Percentiles rank a stretch among this genome's conserved stretches.
Evolutionary conservation across 2,329 filamentous ascomycete genomes (phyloP).

Genomic region (Cladosporium velox): DNA sequence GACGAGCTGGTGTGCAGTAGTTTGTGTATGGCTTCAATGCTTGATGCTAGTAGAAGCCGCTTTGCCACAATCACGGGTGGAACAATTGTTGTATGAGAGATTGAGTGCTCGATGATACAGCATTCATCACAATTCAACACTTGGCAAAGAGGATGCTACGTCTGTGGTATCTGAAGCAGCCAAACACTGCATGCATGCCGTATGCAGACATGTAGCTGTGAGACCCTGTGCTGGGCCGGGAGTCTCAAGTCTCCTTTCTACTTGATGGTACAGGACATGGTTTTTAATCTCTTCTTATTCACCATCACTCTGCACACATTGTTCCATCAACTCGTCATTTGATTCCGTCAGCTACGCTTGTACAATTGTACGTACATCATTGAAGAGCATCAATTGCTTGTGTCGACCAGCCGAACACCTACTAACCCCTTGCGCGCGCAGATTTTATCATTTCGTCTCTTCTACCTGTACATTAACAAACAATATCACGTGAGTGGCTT

Average conservation of each 20-base stretch:
- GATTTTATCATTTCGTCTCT: background rate
- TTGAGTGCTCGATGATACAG: background rate
- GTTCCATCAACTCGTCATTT: constrained; percentile 1
- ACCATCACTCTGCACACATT: background rate
- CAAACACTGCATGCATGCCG: too few relatives aligned
- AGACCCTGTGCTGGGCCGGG: background rate
- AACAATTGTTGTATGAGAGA: background rate
- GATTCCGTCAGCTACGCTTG: constrained; percentile 1
- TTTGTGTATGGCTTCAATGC: background rate
- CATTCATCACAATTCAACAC: background rate
- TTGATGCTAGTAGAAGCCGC: background rate
- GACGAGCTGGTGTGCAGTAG: background rate
- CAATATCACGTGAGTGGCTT: constrained; percentile 7
- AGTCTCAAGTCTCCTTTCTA: background rate
- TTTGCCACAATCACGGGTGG: background rate
- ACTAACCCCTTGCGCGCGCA: constrained; percentile 14
- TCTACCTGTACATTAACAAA: background rate
- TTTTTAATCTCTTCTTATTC: background rate
- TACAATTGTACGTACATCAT: constrained; percentile 8
- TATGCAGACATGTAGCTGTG: background rate
- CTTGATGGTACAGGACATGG: background rate
- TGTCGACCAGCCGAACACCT: background rate
- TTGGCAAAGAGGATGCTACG: background rate
- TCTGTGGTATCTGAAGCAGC: background rate
- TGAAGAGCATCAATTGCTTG: background rate